Conservation (phyloP, 176 grass and related monocot species). For the Zea mays region Zm-B73-REFERENCE-NAM-5.0 NC_050101.1:141279001-141279500, state of each 20-base stretch:
- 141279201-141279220: slow-evolving; percentile 29
- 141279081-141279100: slow-evolving; percentile 33
- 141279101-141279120: not conserved
- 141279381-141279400: slow-evolving; percentile 2
- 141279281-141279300: not conserved
- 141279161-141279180: slow-evolving; percentile 39
- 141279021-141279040: not conserved
- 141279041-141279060: not conserved
- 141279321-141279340: not conserved
- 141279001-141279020: not conserved
- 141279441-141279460: not conserved
- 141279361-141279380: not conserved
- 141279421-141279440: not conserved
- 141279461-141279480: not conserved
- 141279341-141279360: not conserved
- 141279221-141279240: slow-evolving; percentile 32
- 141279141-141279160: slow-evolving; percentile 10
- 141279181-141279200: not conserved
- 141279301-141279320: slow-evolving; percentile 21
- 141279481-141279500: not conserved
- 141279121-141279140: slow-evolving; percentile 16
- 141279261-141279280: not conserved
- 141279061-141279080: slow-evolving; percentile 40
- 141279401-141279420: not conserved
- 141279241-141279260: slow-evolving; percentile 25